A percentile compares a stretch with the other conserved stretches of the same genome.
phyloP scores from a whole-genome alignment of 371 early-diverging fungal species.

The Syncephalastrum monosporum region DNA sequence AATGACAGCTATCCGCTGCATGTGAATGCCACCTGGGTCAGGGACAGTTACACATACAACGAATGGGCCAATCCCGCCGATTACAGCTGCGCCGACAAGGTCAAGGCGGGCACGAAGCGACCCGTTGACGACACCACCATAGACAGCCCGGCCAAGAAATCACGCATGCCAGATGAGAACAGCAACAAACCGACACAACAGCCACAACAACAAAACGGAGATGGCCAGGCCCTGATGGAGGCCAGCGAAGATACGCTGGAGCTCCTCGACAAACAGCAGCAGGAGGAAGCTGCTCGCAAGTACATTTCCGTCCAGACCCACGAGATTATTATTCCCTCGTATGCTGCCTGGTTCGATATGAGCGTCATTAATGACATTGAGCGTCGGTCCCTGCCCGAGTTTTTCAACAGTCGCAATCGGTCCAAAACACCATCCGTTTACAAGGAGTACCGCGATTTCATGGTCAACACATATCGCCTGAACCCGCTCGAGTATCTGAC shows the following conservation, averaged over 20 bases:
- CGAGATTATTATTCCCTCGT: slow-evolving; percentile 85
- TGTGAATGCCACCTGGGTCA: slow-evolving; percentile 66
- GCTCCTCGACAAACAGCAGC: slow-evolving; percentile 26
- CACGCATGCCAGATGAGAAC: slow-evolving; percentile 10
- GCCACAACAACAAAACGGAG: slow-evolving; percentile 16
- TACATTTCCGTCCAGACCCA: slow-evolving; percentile 75
- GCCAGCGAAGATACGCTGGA: slow-evolving; percentile 21
- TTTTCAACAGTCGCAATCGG: slow-evolving; percentile 89
- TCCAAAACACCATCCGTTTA: slow-evolving; percentile 91
- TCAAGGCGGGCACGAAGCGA: slow-evolving; percentile 13
- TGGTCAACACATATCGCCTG: slow-evolving; percentile 94
- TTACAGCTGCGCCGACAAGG: slow-evolving; percentile 27
- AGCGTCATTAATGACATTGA: slow-evolving; percentile 86
- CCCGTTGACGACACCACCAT: slow-evolving; percentile 20
- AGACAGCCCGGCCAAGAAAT: slow-evolving; percentile 14
- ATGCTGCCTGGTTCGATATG: slow-evolving; percentile 94
- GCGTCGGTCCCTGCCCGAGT: slow-evolving; percentile 89
- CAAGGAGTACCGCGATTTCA: slow-evolving; percentile 95
- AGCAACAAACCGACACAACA: slow-evolving; percentile 12
- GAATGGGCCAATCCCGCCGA: slow-evolving; percentile 80
- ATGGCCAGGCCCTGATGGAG: too few relatives aligned
- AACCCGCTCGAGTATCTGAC: slow-evolving; percentile 95
- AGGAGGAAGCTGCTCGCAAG: slow-evolving; percentile 65
- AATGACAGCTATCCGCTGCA: slow-evolving; percentile 44
- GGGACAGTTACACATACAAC: slow-evolving; percentile 64